Evolutionary conservation across 2,329 filamentous ascomycete genomes (phyloP).

Genomic region (Colletotrichum sp.): DNA sequence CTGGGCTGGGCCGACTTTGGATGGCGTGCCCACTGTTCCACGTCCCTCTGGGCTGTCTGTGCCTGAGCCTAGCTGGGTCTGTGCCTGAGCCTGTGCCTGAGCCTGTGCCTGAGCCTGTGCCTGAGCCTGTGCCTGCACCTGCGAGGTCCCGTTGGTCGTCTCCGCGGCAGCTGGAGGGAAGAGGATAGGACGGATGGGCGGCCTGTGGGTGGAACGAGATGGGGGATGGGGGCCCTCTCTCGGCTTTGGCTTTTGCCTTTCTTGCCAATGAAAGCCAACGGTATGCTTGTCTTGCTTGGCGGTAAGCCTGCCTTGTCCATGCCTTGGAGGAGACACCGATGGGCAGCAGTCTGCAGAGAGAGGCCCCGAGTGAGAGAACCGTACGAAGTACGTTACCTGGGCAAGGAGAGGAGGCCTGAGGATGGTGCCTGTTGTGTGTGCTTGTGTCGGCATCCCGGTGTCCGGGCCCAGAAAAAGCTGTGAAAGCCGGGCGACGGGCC

Average conservation of each 20-base stretch:
- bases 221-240: not conserved
- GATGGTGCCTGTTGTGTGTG: not conserved
- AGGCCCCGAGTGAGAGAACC: not conserved
- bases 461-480: slow-evolving; percentile 4
- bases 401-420: not conserved
- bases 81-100: not conserved
- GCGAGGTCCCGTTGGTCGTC: slow-evolving; percentile 4
- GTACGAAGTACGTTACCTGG: too few relatives aligned
- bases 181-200: not conserved
- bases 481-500: not conserved
- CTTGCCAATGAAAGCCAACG: not conserved
- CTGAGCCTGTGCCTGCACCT: not conserved
- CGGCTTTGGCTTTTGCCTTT: not conserved
- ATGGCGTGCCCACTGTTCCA: slow-evolving; percentile 5
- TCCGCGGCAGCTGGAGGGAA: not conserved
- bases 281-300: not conserved
- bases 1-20: not conserved
- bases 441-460: not conserved
- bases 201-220: not conserved
- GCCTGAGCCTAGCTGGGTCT: not conserved
- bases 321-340: not conserved
- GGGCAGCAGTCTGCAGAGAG: not conserved
- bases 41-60: not conserved
- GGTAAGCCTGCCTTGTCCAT: not conserved
- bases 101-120: not conserved